phyloP scores from a whole-genome alignment of 1,284 basidiomycete species.

The Chondrostereum purpureum region DNA sequence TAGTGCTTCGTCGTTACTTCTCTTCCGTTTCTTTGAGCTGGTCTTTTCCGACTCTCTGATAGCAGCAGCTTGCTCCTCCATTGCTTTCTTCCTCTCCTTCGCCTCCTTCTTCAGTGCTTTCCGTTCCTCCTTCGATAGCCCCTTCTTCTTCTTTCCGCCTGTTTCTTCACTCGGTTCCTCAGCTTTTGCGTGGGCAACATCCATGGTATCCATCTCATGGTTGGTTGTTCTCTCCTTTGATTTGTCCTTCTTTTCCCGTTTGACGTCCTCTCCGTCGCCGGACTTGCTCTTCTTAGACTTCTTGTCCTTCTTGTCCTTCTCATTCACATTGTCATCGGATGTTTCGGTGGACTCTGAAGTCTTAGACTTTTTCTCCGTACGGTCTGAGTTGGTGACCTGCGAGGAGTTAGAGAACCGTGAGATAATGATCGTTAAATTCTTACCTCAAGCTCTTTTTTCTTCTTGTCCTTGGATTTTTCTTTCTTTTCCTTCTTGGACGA shows the following conservation, averaged over 20 bases:
- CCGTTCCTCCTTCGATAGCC: conserved; percentile 13
- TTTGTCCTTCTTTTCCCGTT: conserved; percentile 21
- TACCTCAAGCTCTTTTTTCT: conserved; percentile 19
- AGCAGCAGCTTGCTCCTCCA: conserved; percentile 13
- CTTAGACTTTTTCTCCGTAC: conserved; percentile 19
- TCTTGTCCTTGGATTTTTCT: conserved; percentile 17
- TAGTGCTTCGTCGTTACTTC: conserved; percentile 15
- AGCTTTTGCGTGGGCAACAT: conserved; percentile 4
- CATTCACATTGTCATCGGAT: conserved; percentile 12
- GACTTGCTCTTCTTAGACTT: conserved; percentile 18
- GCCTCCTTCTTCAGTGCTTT: conserved; percentile 11
- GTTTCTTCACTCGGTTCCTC: conserved; percentile 5
- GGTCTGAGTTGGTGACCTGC: conserved; percentile 13
- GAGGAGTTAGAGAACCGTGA: neutral
- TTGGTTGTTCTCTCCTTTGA: conserved; percentile 14
- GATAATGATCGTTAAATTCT: neutral
- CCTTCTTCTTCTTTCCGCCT: conserved; percentile 14
- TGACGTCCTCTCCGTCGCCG: conserved; percentile 20
- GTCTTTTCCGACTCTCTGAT: conserved; percentile 7
- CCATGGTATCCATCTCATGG: conserved; percentile 15
- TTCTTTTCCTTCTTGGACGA: conserved; percentile 9
- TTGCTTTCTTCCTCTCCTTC: conserved; percentile 22
- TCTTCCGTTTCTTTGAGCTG: conserved; percentile 8
- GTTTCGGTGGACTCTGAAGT: conserved; percentile 6
- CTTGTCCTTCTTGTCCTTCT: conserved; percentile 16